A percentile compares a stretch with the other conserved stretches of the same genome.
Conservation (phyloP, 768 basidiomycete genomes). For the Suillus weaverae region DNA sequence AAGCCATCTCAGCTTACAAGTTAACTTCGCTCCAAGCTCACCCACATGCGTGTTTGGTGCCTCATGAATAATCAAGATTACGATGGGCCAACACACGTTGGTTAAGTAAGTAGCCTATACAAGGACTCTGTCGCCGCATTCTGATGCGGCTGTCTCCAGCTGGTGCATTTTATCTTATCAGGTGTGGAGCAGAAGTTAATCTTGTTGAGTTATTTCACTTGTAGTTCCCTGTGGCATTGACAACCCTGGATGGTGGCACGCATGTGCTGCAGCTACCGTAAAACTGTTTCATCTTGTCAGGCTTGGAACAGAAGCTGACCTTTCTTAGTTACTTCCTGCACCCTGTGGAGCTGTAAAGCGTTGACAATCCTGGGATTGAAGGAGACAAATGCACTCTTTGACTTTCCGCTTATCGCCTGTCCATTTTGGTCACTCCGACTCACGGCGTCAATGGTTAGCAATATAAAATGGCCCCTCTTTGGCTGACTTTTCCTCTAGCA, state of each 20-base stretch:
- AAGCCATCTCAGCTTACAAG: no score
- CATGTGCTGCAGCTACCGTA: no score
- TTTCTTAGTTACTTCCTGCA: neutral
- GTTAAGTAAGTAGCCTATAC: no score
- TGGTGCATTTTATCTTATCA: no score
- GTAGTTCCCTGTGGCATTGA: neutral
- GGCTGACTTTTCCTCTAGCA: neutral
- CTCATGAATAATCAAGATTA: no score
- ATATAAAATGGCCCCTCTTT: slow-evolving; percentile 1
- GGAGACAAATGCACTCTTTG: neutral
- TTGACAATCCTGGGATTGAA: neutral
- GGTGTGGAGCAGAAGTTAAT: no score
- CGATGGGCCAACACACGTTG: no score
- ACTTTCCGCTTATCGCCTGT: neutral
- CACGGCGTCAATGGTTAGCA: neutral
- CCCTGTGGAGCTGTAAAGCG: neutral
- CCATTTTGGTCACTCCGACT: neutral
- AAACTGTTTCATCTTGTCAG: neutral
- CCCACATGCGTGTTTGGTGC: no score
- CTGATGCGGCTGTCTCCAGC: no score
- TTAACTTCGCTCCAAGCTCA: no score
- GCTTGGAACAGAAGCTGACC: neutral
- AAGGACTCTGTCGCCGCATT: no score
- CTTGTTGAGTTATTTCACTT: no score
- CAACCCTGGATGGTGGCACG: neutral